Evolutionary conservation across 169 alveolate genomes (phyloP), one percentile per base, ranked within the genome.

Genomic region (Cytauxzoon felis): DNA sequence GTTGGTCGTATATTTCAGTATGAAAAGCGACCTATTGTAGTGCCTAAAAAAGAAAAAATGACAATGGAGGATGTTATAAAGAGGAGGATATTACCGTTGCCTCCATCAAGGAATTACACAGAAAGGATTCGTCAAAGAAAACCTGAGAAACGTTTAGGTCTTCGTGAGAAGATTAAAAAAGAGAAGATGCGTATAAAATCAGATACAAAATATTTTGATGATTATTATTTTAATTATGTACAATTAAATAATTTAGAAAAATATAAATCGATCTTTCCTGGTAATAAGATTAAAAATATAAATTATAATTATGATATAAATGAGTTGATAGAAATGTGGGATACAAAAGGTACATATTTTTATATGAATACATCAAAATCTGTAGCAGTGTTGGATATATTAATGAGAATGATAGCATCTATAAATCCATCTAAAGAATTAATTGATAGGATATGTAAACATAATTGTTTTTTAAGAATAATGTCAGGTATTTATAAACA

Each of bases 131-230:
- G 52, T 24, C 60, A 29, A 6, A 66, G 78, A 52, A 66, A 66
- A 29, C 78, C 78, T 26, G 52, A 59, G 68, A 66, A 66, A 23
- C 78, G 67, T 8, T 23, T 66, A 59, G 58, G 34, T 24, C 52
- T 66, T 29, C 53, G 64, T n/a, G 9, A 32, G 18, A 5, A 26
- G 23, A 66, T 66, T 13, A 51, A 66, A 26, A 49, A 57, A 47
- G 78, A 66, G 32, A 51, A 56, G 42, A 45, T 54, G 38, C 7
- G 23, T 26, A 66, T 66, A 51, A 49, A 53, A 13, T 49, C 52
- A 24, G 50, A 45, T 2, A 61, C 43, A 23, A 26, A 4, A 24
- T 66, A 41, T 38, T 38, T 66, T 4, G 78, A 66, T 18, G 30
- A 56, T 1, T 66, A 66, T 59, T 66, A 54, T 21, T 23, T 54